Percentiles rank a stretch among this genome's conserved stretches.
Evolutionary conservation across 2,329 filamentous ascomycete genomes (phyloP).

Genomic region (Claviceps sp.): DNA sequence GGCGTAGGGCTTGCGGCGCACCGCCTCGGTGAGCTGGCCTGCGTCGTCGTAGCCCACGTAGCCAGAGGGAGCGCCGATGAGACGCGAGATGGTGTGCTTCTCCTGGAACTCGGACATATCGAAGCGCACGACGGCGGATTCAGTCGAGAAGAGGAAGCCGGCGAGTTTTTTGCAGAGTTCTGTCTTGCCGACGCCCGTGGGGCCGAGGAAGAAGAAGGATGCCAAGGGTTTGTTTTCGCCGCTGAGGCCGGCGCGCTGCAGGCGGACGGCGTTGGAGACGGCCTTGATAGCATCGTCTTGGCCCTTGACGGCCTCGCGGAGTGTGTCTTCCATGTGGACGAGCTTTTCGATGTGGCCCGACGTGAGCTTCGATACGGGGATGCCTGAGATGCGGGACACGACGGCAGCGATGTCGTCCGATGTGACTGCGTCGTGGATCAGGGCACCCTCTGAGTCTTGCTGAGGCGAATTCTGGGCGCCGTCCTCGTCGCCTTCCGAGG

Average conservation of each 20-base stretch:
- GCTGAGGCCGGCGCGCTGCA: conserved; percentile 84
- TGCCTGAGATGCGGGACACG: conserved; percentile 82
- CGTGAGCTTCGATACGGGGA: conserved; percentile 84
- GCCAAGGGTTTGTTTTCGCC: conserved; percentile 85
- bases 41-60: conserved; percentile 97
- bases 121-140: conserved; percentile 81
- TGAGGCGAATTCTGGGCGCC: conserved; percentile 13
- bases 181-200: conserved; percentile 93
- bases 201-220: conserved; percentile 95
- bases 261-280: conserved; percentile 82
- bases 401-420: conserved; percentile 88
- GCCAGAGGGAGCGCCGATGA: conserved; percentile 86
- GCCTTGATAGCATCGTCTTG: conserved; percentile 89
- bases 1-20: conserved; percentile 87
- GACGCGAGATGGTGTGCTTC: conserved; percentile 84
- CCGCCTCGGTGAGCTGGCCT: conserved; percentile 88
- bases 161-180: conserved; percentile 96
- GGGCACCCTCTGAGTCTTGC: conserved; percentile 30
- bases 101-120: conserved; percentile 98
- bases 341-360: conserved; percentile 89
- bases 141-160: conserved; percentile 82
- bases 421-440: conserved; percentile 91
- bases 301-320: conserved; percentile 72
- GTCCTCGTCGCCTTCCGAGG: conserved; percentile 49
- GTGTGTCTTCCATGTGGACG: conserved; percentile 85